Evolutionary conservation across 257 asterid species (phyloP), one percentile per base, ranked within the genome.

Genomic region (Nicotiana undulata): DNA sequence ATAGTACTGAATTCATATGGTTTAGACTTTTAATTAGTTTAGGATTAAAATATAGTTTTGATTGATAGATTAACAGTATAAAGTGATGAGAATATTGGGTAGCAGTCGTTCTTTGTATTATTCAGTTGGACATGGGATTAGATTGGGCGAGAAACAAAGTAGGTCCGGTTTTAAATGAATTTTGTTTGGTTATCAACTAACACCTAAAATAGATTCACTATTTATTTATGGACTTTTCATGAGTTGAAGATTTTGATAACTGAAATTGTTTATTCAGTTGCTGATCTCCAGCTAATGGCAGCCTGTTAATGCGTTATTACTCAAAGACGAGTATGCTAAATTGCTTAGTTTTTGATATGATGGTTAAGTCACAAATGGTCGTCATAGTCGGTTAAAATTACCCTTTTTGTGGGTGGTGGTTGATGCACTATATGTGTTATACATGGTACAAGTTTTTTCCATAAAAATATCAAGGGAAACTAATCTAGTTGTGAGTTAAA

Each of bases 121-220:
- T 24, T 60, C 16, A 24, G 34, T 58, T 56, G 63, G 26, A 56
- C 11, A 20, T 58, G 34, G 9, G 40, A 46, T 72, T 72, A 13
- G 40, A 46, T 72, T 72, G 40, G 60, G 78, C 24, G 59, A 24
- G 78, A 46, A 46, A 32, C 37, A 12, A 72, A 46, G 78, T 72
- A 46, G 78, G 60, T 22, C 78, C 40, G 49, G 37, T 46, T 24
- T 12, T 22, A n/a, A 72, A 46, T 46, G 77, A 72, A 44, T 12
- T 68, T 72, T 72, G 78, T 72, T 46, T 72, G 40, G 78, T 72
- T 72, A 20, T 13, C 40, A 72, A 3, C 60, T 0, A 72, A 22
- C 60, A 46, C 78, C 78, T 22, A 72, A 24, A 72, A 24, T 72
- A 72, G 78, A 24, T 72, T 72, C 78, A 72, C 37, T 72, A 6